A percentile compares a stretch with the other conserved stretches of the same genome.
These are phyloP conservation scores for Oryza meyeriana DNA, from an alignment of 176 grass and related monocot genomes.

Conservation along the genomic window DNA sequence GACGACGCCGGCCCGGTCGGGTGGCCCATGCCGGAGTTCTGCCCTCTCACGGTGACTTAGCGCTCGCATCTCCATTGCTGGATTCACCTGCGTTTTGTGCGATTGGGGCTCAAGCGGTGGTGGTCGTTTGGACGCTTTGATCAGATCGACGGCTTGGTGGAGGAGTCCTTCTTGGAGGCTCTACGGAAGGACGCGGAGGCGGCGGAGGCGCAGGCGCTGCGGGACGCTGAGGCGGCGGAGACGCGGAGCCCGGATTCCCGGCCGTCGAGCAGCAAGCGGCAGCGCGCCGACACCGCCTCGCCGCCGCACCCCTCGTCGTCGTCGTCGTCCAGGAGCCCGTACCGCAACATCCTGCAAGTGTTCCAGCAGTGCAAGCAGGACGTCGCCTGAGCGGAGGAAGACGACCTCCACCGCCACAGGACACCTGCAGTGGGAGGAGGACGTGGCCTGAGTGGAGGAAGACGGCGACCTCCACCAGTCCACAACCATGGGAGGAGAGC, in stretches of 20 bases:
- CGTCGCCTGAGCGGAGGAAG: neutral
- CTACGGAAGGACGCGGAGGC: conserved; percentile 33
- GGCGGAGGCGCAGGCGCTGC: neutral
- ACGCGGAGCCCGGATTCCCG: conserved; percentile 37
- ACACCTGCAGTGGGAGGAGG: conserved; percentile 38
- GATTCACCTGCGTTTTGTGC: neutral
- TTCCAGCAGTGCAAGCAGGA: conserved; percentile 68
- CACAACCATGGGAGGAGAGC: neutral
- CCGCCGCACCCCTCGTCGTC: neutral
- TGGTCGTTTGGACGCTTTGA: neutral
- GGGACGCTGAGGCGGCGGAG: neutral
- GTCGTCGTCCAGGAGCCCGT: conserved; percentile 41
- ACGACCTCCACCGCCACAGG: neutral
- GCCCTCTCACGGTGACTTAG: conserved; percentile 61
- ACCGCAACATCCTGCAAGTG: conserved; percentile 52
- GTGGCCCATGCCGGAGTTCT: conserved; percentile 66
- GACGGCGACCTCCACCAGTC: too few species aligned
- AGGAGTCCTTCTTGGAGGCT: conserved; percentile 43
- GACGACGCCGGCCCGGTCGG: conserved; percentile 45
- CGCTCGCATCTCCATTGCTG: neutral
- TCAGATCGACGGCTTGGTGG: conserved; percentile 46
- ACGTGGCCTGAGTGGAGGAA: neutral
- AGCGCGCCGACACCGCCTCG: conserved; percentile 26
- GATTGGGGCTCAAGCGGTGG: neutral
- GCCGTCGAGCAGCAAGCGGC: conserved; percentile 54